Evolutionary conservation across 1,284 basidiomycete species (phyloP), one percentile per base, ranked within the genome.

Genomic region (Inonotus obliquus): DNA sequence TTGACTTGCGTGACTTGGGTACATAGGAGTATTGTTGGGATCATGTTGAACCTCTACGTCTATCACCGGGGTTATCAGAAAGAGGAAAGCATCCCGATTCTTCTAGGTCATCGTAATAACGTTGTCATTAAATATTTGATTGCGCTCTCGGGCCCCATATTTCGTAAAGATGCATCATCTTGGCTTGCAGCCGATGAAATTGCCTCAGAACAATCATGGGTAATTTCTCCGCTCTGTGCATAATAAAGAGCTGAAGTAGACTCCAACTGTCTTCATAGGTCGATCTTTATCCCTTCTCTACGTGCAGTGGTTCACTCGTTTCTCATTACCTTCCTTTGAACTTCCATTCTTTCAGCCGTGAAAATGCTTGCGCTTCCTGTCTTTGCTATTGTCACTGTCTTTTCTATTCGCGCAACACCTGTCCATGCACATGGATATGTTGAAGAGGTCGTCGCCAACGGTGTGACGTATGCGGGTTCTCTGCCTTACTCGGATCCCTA

Each of bases 401-500:
- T 35, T 55, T 52, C 49, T 29, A 23, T 2, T 52, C 17, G 32
- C 49, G 17, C 11, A 54, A 2, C 23, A 19, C 39, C 41, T 21
- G 44, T 47, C 6, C 32, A n/a, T 25, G 72, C 69, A 10, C 75
- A 77, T 58, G 75, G 75, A 47, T 75, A 76, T 60, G 74, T 76
- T 19, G 72, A 75, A 56, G 71, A 75, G 47, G 67, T 76, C 5
- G 68, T 67, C 25, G 61, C 71, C 17, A 73, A 68, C 10, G 67
- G 67, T 1, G 69, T 68, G 2, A 67, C 67, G 10, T 76, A 73
- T 60, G 72, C 71, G 9, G 75, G 75, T 0, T 77, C 75, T 59
- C 67, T 76, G n/a, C 75, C 75, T 4, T 74, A 74, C 68, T 61
- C 65, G n/a, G 76, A 77, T 60, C 75, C 74, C 7, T 74, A 75